Conservation (phyloP, 2,329 filamentous ascomycete species). For the Verticillium nubilum region DNA sequence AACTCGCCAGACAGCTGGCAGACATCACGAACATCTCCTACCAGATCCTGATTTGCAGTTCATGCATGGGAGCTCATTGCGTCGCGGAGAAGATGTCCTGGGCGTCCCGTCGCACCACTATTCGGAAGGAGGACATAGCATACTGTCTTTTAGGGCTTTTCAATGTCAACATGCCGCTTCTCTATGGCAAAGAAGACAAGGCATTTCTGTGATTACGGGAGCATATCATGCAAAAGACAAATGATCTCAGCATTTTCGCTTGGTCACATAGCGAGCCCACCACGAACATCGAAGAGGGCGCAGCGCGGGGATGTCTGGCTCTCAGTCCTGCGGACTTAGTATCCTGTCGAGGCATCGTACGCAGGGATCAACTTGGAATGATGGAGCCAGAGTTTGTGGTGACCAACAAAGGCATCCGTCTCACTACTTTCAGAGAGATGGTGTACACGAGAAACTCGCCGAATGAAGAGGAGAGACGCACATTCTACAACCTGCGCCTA, state of each 20-base stretch:
- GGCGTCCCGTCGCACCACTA: constrained; percentile 22
- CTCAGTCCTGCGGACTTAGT: neutral
- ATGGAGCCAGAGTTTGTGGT: neutral
- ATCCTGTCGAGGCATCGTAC: neutral
- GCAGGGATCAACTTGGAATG: neutral
- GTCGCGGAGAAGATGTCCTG: constrained; percentile 13
- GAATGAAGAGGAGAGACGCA: neutral
- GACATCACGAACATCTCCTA: neutral
- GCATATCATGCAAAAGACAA: constrained; percentile 5
- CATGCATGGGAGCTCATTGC: constrained; percentile 6
- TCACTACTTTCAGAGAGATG: neutral
- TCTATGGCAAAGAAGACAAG: constrained; percentile 22
- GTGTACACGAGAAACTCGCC: neutral
- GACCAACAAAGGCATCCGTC: neutral
- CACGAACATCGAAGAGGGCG: neutral
- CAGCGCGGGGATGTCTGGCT: neutral
- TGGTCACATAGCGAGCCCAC: neutral
- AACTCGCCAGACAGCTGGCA: constrained; percentile 1
- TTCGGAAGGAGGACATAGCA: constrained; percentile 22
- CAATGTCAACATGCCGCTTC: constrained; percentile 25
- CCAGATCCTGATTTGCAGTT: neutral
- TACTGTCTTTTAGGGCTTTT: constrained; percentile 27
- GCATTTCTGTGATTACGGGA: constrained; percentile 8
- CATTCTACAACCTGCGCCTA: neutral
- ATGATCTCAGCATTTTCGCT: constrained; percentile 4